A percentile compares a stretch with the other conserved stretches of the same genome.
phyloP scores from a whole-genome alignment of 495 filamentous ascomycete species.

The Elaphomyces granulatus region DNA sequence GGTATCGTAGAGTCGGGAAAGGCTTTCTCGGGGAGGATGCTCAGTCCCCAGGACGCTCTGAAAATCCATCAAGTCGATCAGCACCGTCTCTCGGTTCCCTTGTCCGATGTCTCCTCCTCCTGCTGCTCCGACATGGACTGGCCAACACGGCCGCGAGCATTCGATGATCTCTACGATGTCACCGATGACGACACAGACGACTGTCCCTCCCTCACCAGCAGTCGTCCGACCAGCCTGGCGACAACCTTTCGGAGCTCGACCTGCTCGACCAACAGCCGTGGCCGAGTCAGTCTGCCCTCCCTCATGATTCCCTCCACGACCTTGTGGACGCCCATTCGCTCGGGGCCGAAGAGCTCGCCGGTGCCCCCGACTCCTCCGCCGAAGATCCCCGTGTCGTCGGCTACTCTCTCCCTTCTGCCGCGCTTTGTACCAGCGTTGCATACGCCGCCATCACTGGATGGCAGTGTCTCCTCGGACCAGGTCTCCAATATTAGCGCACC shows the following conservation, averaged over 20 bases:
- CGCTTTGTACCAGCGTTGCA: slow-evolving; percentile 56
- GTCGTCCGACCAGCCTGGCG: slow-evolving; percentile 26
- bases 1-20: slow-evolving; percentile 3
- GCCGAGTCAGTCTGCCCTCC: slow-evolving; percentile 42
- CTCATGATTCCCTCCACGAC: slow-evolving; percentile 58
- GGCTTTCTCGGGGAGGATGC: slow-evolving; percentile 14
- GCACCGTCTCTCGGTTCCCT: slow-evolving; percentile 11
- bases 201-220: slow-evolving; percentile 28
- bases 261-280: slow-evolving; percentile 27
- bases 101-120: slow-evolving; percentile 24
- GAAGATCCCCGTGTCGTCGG: slow-evolving; percentile 64
- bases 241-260: slow-evolving; percentile 27
- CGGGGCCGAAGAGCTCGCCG: slow-evolving; percentile 44
- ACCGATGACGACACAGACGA: slow-evolving; percentile 56
- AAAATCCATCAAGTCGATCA: slow-evolving; percentile 2
- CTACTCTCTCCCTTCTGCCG: slow-evolving; percentile 50
- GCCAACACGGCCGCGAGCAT: slow-evolving; percentile 36
- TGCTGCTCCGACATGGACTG: slow-evolving; percentile 34
- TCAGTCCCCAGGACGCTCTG: slow-evolving; percentile 10
- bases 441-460: slow-evolving; percentile 76
- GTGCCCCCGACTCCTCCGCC: slow-evolving; percentile 62
- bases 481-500: slow-evolving; percentile 65
- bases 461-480: slow-evolving; percentile 74
- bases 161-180: slow-evolving; percentile 77
- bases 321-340: slow-evolving; percentile 41